Conservation (phyloP, 441 rosid genomes). For the Capsella rubella region DNA sequence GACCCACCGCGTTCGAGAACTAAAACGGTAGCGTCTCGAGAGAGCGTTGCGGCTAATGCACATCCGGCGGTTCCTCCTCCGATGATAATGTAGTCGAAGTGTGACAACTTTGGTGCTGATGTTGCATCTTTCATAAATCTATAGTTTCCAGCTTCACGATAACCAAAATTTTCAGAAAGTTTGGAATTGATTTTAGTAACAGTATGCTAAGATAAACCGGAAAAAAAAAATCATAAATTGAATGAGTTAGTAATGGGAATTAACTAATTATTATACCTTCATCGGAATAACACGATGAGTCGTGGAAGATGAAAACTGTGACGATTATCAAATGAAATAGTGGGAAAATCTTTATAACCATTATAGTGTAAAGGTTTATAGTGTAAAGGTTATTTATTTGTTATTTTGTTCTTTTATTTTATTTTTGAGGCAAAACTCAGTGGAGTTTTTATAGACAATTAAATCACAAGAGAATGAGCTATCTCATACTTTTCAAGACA, state of each 20-base stretch:
- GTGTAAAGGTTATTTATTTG: background rate
- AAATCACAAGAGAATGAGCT: no score
- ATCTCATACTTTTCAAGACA: background rate
- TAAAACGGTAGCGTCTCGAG: conserved; percentile 54
- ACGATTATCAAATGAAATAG: conserved; percentile 31
- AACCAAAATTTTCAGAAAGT: background rate
- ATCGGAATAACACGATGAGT: conserved; percentile 42
- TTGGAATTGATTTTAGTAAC: background rate
- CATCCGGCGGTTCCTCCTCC: conserved; percentile 74
- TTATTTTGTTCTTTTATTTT: background rate
- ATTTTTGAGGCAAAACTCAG: background rate
- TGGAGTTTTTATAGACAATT: no score
- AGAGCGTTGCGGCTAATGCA: conserved; percentile 63
- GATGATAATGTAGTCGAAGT: conserved; percentile 58
- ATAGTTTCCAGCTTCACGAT: conserved; percentile 49
- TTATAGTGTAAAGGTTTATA: background rate
- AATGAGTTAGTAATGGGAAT: background rate
- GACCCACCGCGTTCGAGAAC: conserved; percentile 65
- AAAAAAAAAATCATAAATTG: background rate
- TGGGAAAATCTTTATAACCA: conserved; percentile 32
- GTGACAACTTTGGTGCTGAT: conserved; percentile 48
- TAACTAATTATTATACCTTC: conserved; percentile 43
- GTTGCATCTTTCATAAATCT: conserved; percentile 58
- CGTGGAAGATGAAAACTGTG: conserved; percentile 38
- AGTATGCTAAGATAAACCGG: background rate